Conservation (phyloP, 1,284 basidiomycete species). For the Pseudozyma pruni region DNA sequence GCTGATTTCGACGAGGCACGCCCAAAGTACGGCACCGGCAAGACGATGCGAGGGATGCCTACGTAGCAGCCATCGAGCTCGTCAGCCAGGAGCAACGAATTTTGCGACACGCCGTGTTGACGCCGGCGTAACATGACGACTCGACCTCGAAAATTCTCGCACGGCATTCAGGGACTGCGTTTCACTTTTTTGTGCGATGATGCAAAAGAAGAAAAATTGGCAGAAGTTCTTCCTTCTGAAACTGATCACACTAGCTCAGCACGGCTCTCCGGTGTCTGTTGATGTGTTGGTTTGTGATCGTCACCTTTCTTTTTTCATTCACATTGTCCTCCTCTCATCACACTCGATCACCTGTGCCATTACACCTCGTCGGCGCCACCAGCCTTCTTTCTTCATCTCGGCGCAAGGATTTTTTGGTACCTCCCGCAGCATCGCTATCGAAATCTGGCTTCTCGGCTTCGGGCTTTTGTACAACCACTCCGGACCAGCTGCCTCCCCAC, state of each 20-base stretch:
- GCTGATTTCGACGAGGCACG: no score
- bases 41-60: no score
- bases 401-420: no score
- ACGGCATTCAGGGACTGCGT: conserved; percentile 2
- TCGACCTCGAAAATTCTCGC: conserved; percentile 6
- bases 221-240: conserved; percentile 19
- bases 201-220: conserved; percentile 9
- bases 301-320: background rate
- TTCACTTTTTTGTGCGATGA: background rate
- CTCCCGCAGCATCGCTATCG: no score
- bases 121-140: background rate
- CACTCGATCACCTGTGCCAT: background rate
- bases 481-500: no score
- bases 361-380: background rate
- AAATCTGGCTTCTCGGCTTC: no score
- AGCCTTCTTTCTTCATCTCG: background rate
- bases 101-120: no score
- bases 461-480: no score
- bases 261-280: background rate
- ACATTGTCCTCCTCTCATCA: conserved; percentile 3
- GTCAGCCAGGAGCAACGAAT: no score
- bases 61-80: no score
- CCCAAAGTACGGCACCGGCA: no score
- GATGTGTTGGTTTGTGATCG: conserved; percentile 3
- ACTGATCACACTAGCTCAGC: conserved; percentile 18